A percentile compares a stretch with the other conserved stretches of the same genome.
Evolutionary conservation across 306 rosid genomes (phyloP).

Genomic region (Pyrus pyrifolia): DNA sequence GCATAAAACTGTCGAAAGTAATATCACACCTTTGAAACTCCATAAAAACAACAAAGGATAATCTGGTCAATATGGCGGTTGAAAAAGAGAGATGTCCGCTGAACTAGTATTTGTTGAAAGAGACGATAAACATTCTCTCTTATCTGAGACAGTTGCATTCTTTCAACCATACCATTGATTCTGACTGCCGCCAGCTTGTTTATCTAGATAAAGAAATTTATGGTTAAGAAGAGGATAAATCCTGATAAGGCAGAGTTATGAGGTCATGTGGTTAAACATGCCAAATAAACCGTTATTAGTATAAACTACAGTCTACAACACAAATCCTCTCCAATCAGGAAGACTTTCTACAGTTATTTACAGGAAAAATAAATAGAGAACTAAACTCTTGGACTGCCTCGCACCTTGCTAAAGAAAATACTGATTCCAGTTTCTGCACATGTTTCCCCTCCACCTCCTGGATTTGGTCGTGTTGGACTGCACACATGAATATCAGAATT

Average conservation of each 20-base stretch:
- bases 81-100: conserved; percentile 73
- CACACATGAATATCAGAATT: conserved; percentile 19
- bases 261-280: not conserved
- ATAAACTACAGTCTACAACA: not conserved
- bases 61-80: conserved; percentile 95
- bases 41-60: conserved; percentile 92
- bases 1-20: conserved; percentile 8
- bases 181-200: conserved; percentile 93
- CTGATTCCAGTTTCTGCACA: conserved; percentile 96
- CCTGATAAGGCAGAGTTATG: not conserved
- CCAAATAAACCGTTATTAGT: not conserved
- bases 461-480: conserved; percentile 98
- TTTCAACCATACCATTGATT: conserved; percentile 96
- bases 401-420: conserved; percentile 90
- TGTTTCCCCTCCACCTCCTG: conserved; percentile 98
- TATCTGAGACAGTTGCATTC: conserved; percentile 81
- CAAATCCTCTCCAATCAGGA: not conserved
- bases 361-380: not conserved
- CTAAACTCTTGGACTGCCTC: not conserved
- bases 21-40: conserved; percentile 75
- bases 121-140: conserved; percentile 87
- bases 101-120: conserved; percentile 80
- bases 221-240: not conserved
- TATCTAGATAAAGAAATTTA: conserved; percentile 42
- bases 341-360: conserved; percentile 2